Evolutionary conservation across 1,139 yeast genomes (phyloP).

Genomic region (Wickerhamomyces sp.): DNA sequence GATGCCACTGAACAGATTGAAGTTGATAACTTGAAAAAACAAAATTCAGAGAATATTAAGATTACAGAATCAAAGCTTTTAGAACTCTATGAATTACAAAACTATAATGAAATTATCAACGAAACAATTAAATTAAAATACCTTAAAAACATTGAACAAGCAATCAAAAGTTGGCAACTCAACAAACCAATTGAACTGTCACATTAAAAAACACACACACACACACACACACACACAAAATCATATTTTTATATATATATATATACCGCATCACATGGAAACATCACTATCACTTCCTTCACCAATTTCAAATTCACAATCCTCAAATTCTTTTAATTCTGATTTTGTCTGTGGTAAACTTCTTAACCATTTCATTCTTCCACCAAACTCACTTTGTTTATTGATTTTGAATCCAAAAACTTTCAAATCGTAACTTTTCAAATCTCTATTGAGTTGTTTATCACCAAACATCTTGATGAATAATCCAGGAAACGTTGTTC

Average conservation of each 20-base stretch:
- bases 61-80: conserved; percentile 32
- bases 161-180: conserved; percentile 74
- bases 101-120: conserved; percentile 50
- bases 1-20: conserved; percentile 38
- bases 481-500: conserved; percentile 91
- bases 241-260: too few species aligned
- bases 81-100: conserved; percentile 29
- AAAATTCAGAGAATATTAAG: conserved; percentile 24
- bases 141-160: conserved; percentile 75
- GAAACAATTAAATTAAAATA: conserved; percentile 74
- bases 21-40: conserved; percentile 20
- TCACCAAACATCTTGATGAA: conserved; percentile 82
- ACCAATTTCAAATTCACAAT: conserved; percentile 52
- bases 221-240: too few species aligned
- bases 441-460: conserved; percentile 38
- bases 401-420: conserved; percentile 85
- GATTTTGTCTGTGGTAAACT: conserved; percentile 57
- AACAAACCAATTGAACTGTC: conserved; percentile 62
- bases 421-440: conserved; percentile 58
- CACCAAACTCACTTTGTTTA: conserved; percentile 74
- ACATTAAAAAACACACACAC: too few species aligned
- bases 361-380: conserved; percentile 93
- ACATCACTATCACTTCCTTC: conserved; percentile 52
- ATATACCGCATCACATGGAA: too few species aligned
- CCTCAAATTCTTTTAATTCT: conserved; percentile 54